Percentiles rank a stretch among this genome's conserved stretches.
phyloP scores from a whole-genome alignment of 495 filamentous ascomycete species.

The Penicillium daleae region DNA sequence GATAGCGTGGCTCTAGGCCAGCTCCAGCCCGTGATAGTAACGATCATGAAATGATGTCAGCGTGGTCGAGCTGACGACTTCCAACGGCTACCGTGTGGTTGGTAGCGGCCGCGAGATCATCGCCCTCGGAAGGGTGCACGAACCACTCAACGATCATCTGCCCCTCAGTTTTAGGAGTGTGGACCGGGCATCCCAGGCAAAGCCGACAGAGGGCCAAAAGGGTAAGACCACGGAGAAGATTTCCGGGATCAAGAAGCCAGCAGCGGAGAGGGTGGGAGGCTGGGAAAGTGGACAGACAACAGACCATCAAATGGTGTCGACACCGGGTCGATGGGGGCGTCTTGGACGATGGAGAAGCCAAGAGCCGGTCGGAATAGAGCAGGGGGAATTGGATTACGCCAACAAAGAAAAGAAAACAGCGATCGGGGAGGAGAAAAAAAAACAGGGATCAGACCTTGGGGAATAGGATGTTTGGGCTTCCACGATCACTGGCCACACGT shows the following conservation, averaged over 20 bases:
- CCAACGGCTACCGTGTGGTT: constrained; percentile 13
- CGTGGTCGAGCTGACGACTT: not conserved
- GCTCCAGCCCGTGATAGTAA: not conserved
- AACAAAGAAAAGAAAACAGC: constrained; percentile 10
- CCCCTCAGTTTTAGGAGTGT: constrained; percentile 1
- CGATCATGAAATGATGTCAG: constrained; percentile 21
- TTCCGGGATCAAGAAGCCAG: not conserved
- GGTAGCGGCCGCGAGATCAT: constrained; percentile 13
- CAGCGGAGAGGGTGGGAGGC: not conserved
- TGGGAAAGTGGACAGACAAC: not conserved
- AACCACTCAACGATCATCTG: constrained; percentile 18
- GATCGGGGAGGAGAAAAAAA: constrained; percentile 6
- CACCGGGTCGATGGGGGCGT: not conserved
- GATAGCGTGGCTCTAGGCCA: not conserved
- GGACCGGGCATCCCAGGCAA: not conserved
- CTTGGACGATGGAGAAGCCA: not conserved
- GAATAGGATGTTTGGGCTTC: not conserved
- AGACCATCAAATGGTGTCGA: not conserved
- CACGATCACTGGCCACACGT: constrained; percentile 7
- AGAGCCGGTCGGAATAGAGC: not conserved
- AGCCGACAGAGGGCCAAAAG: not conserved
- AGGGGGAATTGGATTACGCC: constrained; percentile 3
- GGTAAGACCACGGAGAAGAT: not conserved
- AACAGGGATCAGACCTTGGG: constrained; percentile 19
- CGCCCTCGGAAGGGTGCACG: constrained; percentile 15